Evolutionary conservation across 1,284 basidiomycete genomes (phyloP).

Genomic region (Mycosarcoma maydis): DNA sequence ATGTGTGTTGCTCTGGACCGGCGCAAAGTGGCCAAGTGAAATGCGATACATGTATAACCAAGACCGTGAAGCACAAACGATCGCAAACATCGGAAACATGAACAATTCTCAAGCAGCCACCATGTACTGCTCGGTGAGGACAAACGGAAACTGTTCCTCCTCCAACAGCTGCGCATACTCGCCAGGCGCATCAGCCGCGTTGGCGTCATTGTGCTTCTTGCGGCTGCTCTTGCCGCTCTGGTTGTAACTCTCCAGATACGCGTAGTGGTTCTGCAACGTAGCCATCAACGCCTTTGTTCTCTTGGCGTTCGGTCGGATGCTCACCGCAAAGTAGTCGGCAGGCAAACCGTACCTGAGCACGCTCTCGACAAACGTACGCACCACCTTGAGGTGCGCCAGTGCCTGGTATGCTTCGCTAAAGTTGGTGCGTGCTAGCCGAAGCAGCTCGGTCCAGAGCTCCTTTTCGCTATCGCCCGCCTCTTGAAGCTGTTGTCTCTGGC

Average conservation of each 20-base stretch:
- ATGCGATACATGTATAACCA: too few species aligned
- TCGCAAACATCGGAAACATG: too few species aligned
- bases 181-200: constrained; percentile 55
- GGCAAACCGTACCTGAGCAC: constrained; percentile 95
- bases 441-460: constrained; percentile 96
- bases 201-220: constrained; percentile 10
- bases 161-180: constrained; percentile 63
- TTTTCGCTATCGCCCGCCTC: constrained; percentile 87
- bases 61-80: too few species aligned
- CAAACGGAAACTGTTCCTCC: constrained; percentile 63
- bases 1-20: too few species aligned
- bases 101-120: constrained; percentile 45
- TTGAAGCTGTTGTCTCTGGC: constrained; percentile 83
- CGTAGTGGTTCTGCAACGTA: constrained; percentile 79
- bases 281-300: constrained; percentile 78
- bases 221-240: constrained; percentile 24
- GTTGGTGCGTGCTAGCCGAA: constrained; percentile 91
- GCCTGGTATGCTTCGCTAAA: constrained; percentile 97
- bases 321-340: constrained; percentile 84
- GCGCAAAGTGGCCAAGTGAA: too few species aligned
- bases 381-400: constrained; percentile 89
- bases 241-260: constrained; percentile 76
- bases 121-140: constrained; percentile 61
- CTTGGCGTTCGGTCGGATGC: constrained; percentile 83
- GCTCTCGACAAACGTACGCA: constrained; percentile 92